Evolutionary conservation across 108 stramenopile genomes (phyloP).

Genomic region (Nitzschia inconspicua): DNA sequence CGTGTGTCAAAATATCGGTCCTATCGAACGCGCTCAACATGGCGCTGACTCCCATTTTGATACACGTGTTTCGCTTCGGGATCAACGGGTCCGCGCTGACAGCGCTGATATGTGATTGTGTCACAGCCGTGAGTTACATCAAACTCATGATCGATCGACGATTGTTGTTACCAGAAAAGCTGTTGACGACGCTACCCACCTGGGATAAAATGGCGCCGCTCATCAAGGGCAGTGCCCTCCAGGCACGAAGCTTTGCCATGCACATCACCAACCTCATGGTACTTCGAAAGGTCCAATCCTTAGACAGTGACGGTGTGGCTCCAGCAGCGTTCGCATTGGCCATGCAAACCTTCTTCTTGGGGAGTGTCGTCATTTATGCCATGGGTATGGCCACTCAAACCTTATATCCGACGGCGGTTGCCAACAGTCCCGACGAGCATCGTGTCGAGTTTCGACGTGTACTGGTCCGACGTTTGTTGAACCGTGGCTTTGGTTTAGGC

Average conservation of each 20-base stretch:
- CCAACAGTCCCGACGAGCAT: conserved; percentile 38
- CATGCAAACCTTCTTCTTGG: conserved; percentile 69
- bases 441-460: conserved; percentile 30
- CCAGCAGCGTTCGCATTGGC: conserved; percentile 77
- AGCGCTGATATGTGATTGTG: conserved; percentile 50
- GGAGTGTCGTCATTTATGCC: conserved; percentile 65
- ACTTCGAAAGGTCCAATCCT: conserved; percentile 64
- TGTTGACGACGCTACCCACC: conserved; percentile 45
- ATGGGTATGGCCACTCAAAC: conserved; percentile 64
- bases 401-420: conserved; percentile 59
- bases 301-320: conserved; percentile 71
- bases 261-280: conserved; percentile 72
- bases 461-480: conserved; percentile 53
- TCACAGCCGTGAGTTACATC: conserved; percentile 47
- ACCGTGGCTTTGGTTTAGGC: conserved; percentile 65
- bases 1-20: conserved; percentile 63
- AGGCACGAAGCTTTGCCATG: conserved; percentile 66
- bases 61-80: conserved; percentile 58
- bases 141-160: conserved; percentile 36
- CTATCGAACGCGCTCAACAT: conserved; percentile 55
- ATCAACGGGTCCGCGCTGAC: conserved; percentile 76
- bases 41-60: conserved; percentile 66
- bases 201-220: conserved; percentile 53
- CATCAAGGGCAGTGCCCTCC: conserved; percentile 64
- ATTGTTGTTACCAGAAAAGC: conserved; percentile 39